Base-by-base conservation (phyloP, 306 rosid genomes). In the Quercus ilex region DNA sequence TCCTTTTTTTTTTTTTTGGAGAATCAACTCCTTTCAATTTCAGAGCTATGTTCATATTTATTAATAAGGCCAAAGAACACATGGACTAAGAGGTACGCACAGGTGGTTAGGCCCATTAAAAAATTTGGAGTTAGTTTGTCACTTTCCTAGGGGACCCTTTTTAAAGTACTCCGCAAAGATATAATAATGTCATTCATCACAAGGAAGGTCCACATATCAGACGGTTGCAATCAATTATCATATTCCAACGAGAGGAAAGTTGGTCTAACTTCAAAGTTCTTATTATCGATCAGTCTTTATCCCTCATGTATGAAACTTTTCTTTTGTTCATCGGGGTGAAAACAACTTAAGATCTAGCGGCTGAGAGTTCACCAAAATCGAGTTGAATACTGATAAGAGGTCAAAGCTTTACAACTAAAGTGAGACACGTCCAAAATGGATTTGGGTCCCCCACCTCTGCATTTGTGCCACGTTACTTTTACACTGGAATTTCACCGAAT, bases 161-260 rank as follows among this genome's bases (percentile, higher is more conserved):
- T n/a, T 4, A 13, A 19, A 59, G 35, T 67, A 69, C 28, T 33
- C 13, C 0, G 2, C 31, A 59, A 23, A 59, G 65, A 59, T 25
- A 59, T 12, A 11, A 13, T 21, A 41, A 11, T 41, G 6, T 41
- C 46, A 41, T 8, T 41, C 46, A 41, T 41, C 58, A 21, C 4
- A 28, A 49, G 51, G 18, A 21, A 38, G 58, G 73, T 80, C 81
- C 69, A 70, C 71, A 79, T 4, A 73, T 77, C 79, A 1, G 30
- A 83, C 77, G 86, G 84, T 78, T 28, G 81, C 55, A 25, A 83
- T 77, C 64, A n/a, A 56, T 9, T n/a, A 65, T 79, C 79, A 78
- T 43, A 73, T 68, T 68, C 75, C 73, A 43, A 52, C 68, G 17
- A 77, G 20, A 77, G 1, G 71, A 69, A 75, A 71, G 53, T 49